phyloP scores from a whole-genome alignment of 441 rosid species.

The Euphorbia schlechtendalii region DNA sequence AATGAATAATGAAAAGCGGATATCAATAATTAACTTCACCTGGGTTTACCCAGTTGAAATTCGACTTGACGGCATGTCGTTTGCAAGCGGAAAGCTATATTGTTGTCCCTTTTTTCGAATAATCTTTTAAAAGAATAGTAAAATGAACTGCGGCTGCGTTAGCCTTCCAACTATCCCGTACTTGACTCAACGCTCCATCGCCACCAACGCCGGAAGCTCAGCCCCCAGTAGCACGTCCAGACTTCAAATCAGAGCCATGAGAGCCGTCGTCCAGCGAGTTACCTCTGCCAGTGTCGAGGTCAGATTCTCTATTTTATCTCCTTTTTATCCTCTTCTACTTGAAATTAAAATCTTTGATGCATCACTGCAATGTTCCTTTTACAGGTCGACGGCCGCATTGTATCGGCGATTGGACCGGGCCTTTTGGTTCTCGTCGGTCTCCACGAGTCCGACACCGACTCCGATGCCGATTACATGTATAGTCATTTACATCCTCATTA shows the following conservation, averaged over 20 bases:
- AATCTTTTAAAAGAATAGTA: too few relatives aligned
- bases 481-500: background rate
- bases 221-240: background rate
- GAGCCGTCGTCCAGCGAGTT: conserved; percentile 85
- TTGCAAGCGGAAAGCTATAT: too few relatives aligned
- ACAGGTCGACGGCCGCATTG: conserved; percentile 70
- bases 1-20: too few relatives aligned
- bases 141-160: background rate
- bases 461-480: conserved; percentile 78
- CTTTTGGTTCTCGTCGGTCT: conserved; percentile 74
- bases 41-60: too few relatives aligned
- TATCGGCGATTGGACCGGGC: conserved; percentile 85
- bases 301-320: conserved; percentile 4
- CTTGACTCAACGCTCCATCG: background rate
- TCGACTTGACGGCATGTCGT: too few relatives aligned
- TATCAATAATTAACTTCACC: too few relatives aligned
- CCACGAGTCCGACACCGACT: conserved; percentile 70
- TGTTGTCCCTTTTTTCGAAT: too few relatives aligned
- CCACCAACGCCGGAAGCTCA: background rate
- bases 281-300: conserved; percentile 79
- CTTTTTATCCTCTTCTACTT: background rate
- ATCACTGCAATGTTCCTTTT: background rate
- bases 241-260: conserved; percentile 59
- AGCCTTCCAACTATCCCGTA: background rate
- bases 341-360: background rate